These are phyloP conservation scores for Lactifluus hygrophoroides DNA, from an alignment of 768 basidiomycete genomes.

Conservation along the genomic window DNA sequence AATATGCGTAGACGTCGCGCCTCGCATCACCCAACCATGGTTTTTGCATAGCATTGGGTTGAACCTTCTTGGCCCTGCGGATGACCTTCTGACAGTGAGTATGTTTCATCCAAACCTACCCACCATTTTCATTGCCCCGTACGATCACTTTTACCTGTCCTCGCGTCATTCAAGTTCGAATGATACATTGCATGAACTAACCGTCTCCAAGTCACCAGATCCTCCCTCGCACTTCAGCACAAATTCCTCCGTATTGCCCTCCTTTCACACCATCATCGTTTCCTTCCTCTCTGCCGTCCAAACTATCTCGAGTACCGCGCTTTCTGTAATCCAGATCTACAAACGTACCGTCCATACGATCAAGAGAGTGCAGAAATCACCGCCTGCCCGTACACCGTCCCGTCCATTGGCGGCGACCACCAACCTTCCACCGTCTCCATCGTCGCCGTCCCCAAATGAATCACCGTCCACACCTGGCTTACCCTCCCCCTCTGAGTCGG, in stretches of 20 bases:
- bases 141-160: no score
- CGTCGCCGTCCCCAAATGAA: not conserved
- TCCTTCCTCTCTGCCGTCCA: constrained; percentile 69
- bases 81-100: constrained; percentile 9
- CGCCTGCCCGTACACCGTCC: not conserved
- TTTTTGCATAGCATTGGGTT: constrained; percentile 71
- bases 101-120: not conserved
- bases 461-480: not conserved
- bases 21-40: constrained; percentile 79
- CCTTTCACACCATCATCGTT: constrained; percentile 50
- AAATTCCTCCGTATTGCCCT: constrained; percentile 21
- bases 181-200: not conserved
- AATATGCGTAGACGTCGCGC: constrained; percentile 43
- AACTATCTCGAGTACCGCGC: constrained; percentile 56
- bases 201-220: constrained; percentile 21
- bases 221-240: constrained; percentile 24
- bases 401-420: not conserved
- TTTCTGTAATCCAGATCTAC: constrained; percentile 60
- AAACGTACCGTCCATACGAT: constrained; percentile 56
- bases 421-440: not conserved
- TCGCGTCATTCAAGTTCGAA: no score
- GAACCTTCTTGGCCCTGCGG: constrained; percentile 46
- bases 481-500: constrained; percentile 11
- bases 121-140: no score
- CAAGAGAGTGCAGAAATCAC: constrained; percentile 45